Conservation (phyloP, 75 land plant genomes). For the Azolla pinnata region DNA sequence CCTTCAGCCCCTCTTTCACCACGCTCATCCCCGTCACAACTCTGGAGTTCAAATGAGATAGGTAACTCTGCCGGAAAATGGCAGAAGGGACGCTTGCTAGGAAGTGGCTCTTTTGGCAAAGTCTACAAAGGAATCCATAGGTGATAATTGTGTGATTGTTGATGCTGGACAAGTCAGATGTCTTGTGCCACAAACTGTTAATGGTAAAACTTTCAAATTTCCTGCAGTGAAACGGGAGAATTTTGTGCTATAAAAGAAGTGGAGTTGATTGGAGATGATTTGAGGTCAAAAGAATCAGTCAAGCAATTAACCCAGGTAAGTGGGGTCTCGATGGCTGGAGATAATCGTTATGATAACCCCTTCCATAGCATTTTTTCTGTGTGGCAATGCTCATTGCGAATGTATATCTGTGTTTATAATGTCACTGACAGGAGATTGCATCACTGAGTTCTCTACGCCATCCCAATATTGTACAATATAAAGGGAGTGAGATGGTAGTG, state of each 20-base stretch:
- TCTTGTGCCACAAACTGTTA: not conserved
- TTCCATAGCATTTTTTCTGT: too few species aligned
- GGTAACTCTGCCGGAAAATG: conserved; percentile 36
- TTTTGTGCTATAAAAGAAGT: conserved; percentile 99
- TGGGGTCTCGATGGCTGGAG: too few species aligned
- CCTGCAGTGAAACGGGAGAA: conserved; percentile 75
- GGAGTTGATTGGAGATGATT: conserved; percentile 62
- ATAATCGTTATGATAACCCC: too few species aligned
- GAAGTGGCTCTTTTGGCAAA: conserved; percentile 87
- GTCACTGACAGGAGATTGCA: conserved; percentile 78
- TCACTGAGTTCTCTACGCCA: conserved; percentile 64
- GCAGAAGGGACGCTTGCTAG: conserved; percentile 83
- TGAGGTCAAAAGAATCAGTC: conserved; percentile 66
- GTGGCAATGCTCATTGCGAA: too few species aligned
- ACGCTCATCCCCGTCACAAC: conserved; percentile 7
- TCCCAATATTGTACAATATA: conserved; percentile 76
- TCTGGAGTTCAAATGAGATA: conserved; percentile 13
- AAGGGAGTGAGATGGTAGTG: conserved; percentile 66
- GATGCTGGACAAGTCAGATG: too few species aligned
- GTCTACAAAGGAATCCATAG: conserved; percentile 72
- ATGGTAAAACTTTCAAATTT: not conserved
- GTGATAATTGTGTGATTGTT: too few species aligned
- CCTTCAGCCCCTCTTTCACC: conserved; percentile 15
- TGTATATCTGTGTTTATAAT: too few species aligned
- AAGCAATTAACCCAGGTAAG: conserved; percentile 81